phyloP scores from a whole-genome alignment of 805 yeast genomes.

The Barnettozyma siamensis region DNA sequence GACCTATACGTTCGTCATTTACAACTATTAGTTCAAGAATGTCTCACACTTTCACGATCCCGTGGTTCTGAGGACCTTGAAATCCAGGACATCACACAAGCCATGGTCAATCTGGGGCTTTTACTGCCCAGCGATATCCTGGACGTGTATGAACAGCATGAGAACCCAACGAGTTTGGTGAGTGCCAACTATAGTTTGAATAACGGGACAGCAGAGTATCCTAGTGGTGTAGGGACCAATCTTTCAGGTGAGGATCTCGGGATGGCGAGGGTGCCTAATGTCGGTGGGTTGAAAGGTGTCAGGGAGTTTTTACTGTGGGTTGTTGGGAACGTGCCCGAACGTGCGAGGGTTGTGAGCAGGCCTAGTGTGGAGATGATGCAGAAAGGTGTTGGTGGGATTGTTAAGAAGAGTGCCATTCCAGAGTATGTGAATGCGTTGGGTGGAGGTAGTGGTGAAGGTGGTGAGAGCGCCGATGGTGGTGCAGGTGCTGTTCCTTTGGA shows the following conservation, averaged over 20 bases:
- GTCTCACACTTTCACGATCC: constrained; percentile 39
- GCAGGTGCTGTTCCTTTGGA: background rate
- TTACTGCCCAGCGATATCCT: constrained; percentile 51
- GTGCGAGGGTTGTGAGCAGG: constrained; percentile 34
- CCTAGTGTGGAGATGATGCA: constrained; percentile 26
- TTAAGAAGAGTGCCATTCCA: constrained; percentile 22
- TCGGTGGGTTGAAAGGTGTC: constrained; percentile 35
- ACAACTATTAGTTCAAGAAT: constrained; percentile 43
- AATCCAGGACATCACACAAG: constrained; percentile 66
- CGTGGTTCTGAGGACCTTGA: constrained; percentile 40
- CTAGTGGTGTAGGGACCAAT: background rate
- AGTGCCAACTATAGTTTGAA: background rate
- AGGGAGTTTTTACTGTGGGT: constrained; percentile 53
- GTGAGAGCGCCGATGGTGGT: background rate
- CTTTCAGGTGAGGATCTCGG: background rate
- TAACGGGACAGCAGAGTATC: background rate
- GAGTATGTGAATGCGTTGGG: constrained; percentile 24
- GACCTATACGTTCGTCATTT: constrained; percentile 69
- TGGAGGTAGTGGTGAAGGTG: too few relatives aligned
- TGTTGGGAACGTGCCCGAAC: constrained; percentile 37
- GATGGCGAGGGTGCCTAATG: background rate
- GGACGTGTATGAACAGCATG: constrained; percentile 49
- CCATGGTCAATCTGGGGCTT: constrained; percentile 57
- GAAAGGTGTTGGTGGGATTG: constrained; percentile 9
- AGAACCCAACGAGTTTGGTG: constrained; percentile 25